Conservation (phyloP, 768 basidiomycete genomes). For the Kwoniella dendrophila region DNA sequence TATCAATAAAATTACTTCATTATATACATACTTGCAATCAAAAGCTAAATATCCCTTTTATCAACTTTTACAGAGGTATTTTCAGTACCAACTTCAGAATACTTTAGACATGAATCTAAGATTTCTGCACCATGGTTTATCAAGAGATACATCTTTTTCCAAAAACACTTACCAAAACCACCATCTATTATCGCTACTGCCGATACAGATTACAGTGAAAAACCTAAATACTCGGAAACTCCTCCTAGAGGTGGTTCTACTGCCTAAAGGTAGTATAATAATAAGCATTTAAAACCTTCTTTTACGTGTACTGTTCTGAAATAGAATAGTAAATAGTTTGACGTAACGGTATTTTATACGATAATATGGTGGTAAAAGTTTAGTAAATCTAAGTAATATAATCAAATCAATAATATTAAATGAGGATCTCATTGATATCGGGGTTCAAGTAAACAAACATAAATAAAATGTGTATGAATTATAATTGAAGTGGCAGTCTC, state of each 20-base stretch:
- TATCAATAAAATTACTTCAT: no score
- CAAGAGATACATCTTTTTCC: conserved; percentile 50
- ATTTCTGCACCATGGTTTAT: conserved; percentile 44
- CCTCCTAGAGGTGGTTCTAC: neutral
- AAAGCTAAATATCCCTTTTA: neutral
- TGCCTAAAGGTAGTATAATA: neutral
- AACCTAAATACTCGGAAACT: conserved; percentile 1
- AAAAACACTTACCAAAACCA: conserved; percentile 22
- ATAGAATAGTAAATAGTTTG: no score
- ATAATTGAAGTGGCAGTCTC: no score
- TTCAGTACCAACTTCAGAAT: conserved; percentile 40
- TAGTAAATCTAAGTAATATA: no score
- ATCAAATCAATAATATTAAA: no score
- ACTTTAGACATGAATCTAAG: conserved; percentile 38
- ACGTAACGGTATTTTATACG: no score
- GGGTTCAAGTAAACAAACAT: no score
- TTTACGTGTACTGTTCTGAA: no score
- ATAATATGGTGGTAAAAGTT: no score
- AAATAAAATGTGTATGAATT: no score
- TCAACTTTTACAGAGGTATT: conserved; percentile 36
- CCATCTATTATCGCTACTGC: conserved; percentile 24
- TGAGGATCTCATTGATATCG: no score
- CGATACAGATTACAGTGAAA: neutral
- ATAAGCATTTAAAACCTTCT: no score
- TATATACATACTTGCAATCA: neutral